Base-by-base conservation (phyloP, 2,329 filamentous ascomycete genomes). In the Trichoderma sp. region DNA sequence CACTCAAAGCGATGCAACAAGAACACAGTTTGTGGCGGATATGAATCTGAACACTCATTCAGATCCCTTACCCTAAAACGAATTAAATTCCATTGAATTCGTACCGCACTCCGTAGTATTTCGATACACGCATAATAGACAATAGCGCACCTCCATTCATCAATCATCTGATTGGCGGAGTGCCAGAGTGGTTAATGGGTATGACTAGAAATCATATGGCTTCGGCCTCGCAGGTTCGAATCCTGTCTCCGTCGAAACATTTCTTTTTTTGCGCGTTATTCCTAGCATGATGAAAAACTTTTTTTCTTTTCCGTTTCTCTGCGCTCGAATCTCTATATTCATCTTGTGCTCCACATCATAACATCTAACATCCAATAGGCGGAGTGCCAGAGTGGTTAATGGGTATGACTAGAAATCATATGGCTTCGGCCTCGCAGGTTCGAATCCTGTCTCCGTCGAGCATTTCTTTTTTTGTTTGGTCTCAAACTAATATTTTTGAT, bases 391-490 rank as follows among this genome's bases (percentile, higher is more conserved):
- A 53, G 47, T 53, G 47, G 65, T 60, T 60, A 60, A 69, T 69
- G 65, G 65, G 65, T 69, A 69, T 69, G 65, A 69, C 65, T 69
- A 69, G 65, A 69, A 69, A 69, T 69, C 65, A 69, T 69, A 69
- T 69, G 65, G 65, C 56, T 69, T 69, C 65, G 65, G 65, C 65
- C 65, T 68, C 65, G 53, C 65, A 68, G 65, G 65, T 68, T 68
- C 65, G 65, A 68, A 68, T 68, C 65, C 65, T 68, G 69, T 72
- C 70, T 72, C 64, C 58, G 70, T 72, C 70, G 70, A 60, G 39
- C 39, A 53, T 56, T 68, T 43, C 58, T 69, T 68, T 72, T 72
- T 53, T 43, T 28, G 14, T 30, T 62, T 51, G 12, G 14, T 56
- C 24, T 21, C 2, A 4, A 24, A 3, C 15, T 3, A 15, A 11